Evolutionary conservation across 352 stramenopile genomes (phyloP).

Genomic region (Pythium guiyangense): DNA sequence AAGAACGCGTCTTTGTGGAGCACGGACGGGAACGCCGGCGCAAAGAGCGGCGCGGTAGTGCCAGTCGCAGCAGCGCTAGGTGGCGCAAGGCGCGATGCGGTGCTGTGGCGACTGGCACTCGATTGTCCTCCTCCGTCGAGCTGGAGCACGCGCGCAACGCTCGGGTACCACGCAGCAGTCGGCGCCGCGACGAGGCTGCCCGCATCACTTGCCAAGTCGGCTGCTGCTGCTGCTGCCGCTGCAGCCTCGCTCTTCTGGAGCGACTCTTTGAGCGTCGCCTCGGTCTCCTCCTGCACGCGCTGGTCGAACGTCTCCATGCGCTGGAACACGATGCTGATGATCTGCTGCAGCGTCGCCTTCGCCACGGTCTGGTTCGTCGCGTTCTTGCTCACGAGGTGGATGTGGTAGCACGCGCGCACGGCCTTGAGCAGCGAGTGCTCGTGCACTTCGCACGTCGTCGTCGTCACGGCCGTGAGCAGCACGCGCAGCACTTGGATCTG

Average conservation of each 20-base stretch:
- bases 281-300: conserved; percentile 67
- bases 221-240: conserved; percentile 12
- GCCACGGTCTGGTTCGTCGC: conserved; percentile 95
- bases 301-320: conserved; percentile 93
- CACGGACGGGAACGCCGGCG: conserved; percentile 90
- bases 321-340: conserved; percentile 95
- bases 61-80: not conserved
- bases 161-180: conserved; percentile 35
- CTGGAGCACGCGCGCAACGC: conserved; percentile 32
- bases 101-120: not conserved
- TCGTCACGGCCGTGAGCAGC: conserved; percentile 89
- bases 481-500: conserved; percentile 93
- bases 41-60: conserved; percentile 32
- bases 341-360: conserved; percentile 97
- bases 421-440: conserved; percentile 93
- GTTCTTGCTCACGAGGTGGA: conserved; percentile 92
- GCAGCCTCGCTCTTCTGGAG: conserved; percentile 32
- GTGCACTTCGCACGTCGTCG: conserved; percentile 87
- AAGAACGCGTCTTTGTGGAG: conserved; percentile 98
- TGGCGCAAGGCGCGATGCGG: not conserved
- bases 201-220: conserved; percentile 11
- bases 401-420: conserved; percentile 95
- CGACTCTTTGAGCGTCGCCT: conserved; percentile 45
- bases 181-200: conserved; percentile 12
- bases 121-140: conserved; percentile 8